These are phyloP conservation scores for Naganishia albida DNA, from an alignment of 1,284 basidiomycete species.

Conservation along the genomic window DNA sequence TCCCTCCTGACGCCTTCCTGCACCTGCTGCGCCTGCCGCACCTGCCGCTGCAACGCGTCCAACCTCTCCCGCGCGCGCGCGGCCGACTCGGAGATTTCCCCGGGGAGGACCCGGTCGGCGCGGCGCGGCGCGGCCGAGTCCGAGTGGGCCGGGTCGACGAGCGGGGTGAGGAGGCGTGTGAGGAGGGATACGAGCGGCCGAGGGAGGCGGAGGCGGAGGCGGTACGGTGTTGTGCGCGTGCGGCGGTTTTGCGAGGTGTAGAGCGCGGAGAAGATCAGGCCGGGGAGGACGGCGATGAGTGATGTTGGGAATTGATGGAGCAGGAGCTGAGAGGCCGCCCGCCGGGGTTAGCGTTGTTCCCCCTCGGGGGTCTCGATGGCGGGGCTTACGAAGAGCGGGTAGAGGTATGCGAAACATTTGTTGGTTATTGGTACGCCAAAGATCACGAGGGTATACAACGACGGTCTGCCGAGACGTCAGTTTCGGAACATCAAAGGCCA, in stretches of 20 bases:
- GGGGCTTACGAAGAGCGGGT: conserved; percentile 66
- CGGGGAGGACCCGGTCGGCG: conserved; percentile 64
- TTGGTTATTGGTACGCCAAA: conserved; percentile 73
- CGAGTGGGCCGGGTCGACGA: conserved; percentile 61
- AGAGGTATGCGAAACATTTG: conserved; percentile 67
- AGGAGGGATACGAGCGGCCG: conserved; percentile 60
- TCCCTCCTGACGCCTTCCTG: conserved; percentile 7
- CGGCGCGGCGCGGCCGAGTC: conserved; percentile 61
- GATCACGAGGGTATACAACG: conserved; percentile 71
- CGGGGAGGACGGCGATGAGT: conserved; percentile 15
- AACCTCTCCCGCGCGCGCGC: conserved; percentile 53
- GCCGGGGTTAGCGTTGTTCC: no score
- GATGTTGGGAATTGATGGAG: conserved; percentile 31
- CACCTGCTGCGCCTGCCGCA: conserved; percentile 1
- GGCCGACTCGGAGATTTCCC: conserved; percentile 47
- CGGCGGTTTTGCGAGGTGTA: conserved; percentile 34
- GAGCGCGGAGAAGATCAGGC: conserved; percentile 24
- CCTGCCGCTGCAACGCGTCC: conserved; percentile 43
- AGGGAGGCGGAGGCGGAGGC: conserved; percentile 74
- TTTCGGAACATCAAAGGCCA: not conserved
- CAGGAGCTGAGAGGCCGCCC: conserved; percentile 25
- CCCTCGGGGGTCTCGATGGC: not conserved
- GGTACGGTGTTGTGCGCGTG: conserved; percentile 43
- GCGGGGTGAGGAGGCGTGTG: conserved; percentile 60
- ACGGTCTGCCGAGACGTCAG: conserved; percentile 54